Evolutionary conservation across 1,284 basidiomycete genomes (phyloP).

Genomic region (Fistulinella cinereoalba): DNA sequence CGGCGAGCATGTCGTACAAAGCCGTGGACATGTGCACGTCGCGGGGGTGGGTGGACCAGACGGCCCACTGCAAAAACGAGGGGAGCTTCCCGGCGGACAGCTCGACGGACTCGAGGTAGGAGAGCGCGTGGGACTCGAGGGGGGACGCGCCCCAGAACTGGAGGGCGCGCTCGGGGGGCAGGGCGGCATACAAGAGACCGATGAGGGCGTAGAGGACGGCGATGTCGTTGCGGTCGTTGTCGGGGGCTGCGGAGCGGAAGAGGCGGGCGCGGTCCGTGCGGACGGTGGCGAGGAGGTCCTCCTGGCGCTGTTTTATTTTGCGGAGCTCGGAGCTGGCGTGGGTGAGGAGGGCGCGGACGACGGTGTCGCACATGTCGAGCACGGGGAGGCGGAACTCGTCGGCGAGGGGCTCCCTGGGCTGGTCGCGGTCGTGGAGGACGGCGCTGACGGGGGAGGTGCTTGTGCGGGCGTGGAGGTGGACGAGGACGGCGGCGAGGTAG

Average conservation of each 20-base stretch:
- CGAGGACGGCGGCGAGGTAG: slow-evolving; percentile 61
- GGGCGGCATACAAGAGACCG: slow-evolving; percentile 72
- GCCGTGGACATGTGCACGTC: slow-evolving; percentile 74
- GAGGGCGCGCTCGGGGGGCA: slow-evolving; percentile 74
- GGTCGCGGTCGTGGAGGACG: slow-evolving; percentile 47
- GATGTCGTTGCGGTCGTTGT: slow-evolving; percentile 68
- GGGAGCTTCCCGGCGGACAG: slow-evolving; percentile 64
- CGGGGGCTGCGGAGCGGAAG: slow-evolving; percentile 46
- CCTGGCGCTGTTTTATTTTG: slow-evolving; percentile 88
- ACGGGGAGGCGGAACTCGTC: slow-evolving; percentile 68
- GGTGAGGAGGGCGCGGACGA: slow-evolving; percentile 73
- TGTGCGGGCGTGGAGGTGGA: slow-evolving; percentile 50
- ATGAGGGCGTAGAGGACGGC: slow-evolving; percentile 83
- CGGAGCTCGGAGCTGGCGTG: slow-evolving; percentile 85
- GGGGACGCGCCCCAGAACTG: slow-evolving; percentile 82
- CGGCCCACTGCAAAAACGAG: slow-evolving; percentile 83
- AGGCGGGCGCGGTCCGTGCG: slow-evolving; percentile 55
- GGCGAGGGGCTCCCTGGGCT: slow-evolving; percentile 56
- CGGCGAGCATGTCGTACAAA: slow-evolving; percentile 84
- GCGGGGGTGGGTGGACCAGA: slow-evolving; percentile 77
- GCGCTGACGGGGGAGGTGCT: slow-evolving; percentile 38
- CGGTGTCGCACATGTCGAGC: slow-evolving; percentile 65
- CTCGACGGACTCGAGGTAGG: slow-evolving; percentile 58
- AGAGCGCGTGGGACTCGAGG: slow-evolving; percentile 38
- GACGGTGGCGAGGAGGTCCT: slow-evolving; percentile 72